These are phyloP conservation scores for Podaxis sp. DNA, from an alignment of 768 basidiomycete genomes.

Conservation along the genomic window DNA sequence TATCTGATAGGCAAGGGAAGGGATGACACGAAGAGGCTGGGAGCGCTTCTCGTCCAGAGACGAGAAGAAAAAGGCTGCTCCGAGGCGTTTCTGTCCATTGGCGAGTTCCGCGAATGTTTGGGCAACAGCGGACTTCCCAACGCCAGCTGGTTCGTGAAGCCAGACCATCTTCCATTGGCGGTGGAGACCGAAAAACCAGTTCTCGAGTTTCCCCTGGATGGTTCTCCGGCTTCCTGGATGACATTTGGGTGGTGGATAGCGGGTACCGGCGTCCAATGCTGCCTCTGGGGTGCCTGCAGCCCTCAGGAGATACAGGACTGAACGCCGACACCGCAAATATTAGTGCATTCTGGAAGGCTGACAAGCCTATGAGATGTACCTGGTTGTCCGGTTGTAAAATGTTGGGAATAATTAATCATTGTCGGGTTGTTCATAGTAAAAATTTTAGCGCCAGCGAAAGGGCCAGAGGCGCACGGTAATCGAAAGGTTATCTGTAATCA, in stretches of 20 bases:
- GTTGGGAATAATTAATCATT: background rate
- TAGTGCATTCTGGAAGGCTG: background rate
- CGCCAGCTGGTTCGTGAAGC: background rate
- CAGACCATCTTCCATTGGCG: background rate
- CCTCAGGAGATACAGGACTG: background rate
- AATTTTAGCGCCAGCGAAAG: background rate
- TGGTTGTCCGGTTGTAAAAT: background rate
- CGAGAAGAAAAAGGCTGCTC: background rate
- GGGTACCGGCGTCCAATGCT: background rate
- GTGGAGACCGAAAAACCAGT: background rate
- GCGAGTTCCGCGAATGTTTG: background rate
- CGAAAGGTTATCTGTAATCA: background rate
- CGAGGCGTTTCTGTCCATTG: background rate
- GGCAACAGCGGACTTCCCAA: background rate
- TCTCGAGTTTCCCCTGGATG: background rate
- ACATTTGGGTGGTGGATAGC: background rate
- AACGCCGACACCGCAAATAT: too few relatives aligned
- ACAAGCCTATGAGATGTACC: background rate
- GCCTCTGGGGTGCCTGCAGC: background rate
- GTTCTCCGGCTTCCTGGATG: background rate
- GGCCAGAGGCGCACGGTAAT: background rate
- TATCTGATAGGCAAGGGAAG: background rate
- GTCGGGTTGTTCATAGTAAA: background rate
- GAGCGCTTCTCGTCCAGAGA: background rate
- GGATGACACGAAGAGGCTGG: background rate